Percentiles rank a stretch among this genome's conserved stretches.
Evolutionary conservation across 805 yeast species (phyloP).

Genomic region (Suhomyces vadensis): DNA sequence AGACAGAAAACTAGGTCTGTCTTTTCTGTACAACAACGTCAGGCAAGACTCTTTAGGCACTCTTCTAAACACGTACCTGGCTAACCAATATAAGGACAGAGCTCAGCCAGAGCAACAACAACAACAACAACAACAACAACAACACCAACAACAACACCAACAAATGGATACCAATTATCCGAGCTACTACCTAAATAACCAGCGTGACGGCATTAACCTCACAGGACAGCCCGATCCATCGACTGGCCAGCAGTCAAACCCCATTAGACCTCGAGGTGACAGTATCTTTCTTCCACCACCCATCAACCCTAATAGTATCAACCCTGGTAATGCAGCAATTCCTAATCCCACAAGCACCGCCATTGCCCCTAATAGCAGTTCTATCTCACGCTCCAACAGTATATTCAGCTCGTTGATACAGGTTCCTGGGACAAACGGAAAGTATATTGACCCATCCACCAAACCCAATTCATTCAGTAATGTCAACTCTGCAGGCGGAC

Average conservation of each 20-base stretch:
- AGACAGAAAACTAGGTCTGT: slow-evolving; percentile 10
- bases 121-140: slow-evolving; percentile 5
- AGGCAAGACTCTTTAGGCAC: slow-evolving; percentile 33
- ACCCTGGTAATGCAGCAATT: slow-evolving; percentile 10
- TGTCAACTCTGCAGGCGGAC: slow-evolving; percentile 11
- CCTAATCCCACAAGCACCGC: slow-evolving; percentile 7
- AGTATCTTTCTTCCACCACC: slow-evolving; percentile 42
- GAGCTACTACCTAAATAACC: slow-evolving; percentile 9
- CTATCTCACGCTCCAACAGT: slow-evolving; percentile 32
- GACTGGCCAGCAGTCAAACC: slow-evolving; percentile 8
- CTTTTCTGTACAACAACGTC: slow-evolving; percentile 27
- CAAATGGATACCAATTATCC: slow-evolving; percentile 10
- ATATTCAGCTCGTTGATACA: slow-evolving; percentile 42
- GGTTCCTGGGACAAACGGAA: slow-evolving; percentile 35
- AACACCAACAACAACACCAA: slow-evolving; percentile 3
- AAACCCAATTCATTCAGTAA: slow-evolving; percentile 3
- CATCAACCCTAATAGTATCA: slow-evolving; percentile 16
- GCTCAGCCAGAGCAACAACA: neutral
- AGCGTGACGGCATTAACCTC: slow-evolving; percentile 5
- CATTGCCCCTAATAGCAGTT: slow-evolving; percentile 3
- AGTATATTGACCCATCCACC: slow-evolving; percentile 27
- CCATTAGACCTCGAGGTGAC: slow-evolving; percentile 36
- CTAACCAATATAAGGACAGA: neutral
- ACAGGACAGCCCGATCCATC: neutral
- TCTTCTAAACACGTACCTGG: slow-evolving; percentile 24